Evolutionary conservation across 1,284 basidiomycete genomes (phyloP), one percentile per base, ranked within the genome.

Genomic region (Trichosporon faecale): DNA sequence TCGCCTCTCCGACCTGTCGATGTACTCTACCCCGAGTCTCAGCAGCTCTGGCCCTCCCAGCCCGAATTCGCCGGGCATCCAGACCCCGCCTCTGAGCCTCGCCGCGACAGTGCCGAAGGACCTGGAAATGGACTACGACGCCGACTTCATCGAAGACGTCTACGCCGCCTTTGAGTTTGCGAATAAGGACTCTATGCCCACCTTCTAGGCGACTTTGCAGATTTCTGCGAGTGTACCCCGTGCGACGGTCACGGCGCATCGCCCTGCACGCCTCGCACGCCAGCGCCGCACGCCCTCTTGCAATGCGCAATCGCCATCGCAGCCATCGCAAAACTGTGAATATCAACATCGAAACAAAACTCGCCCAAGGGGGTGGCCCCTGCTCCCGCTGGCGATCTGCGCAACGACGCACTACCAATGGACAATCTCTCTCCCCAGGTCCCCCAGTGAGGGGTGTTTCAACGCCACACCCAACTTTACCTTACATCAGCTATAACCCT

Each of bases 71-170:
- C 27, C 57, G 11, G 57, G 57, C 16, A 61, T 61, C 31, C 57
- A 61, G 57, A 61, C 57, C 29, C 57, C 57, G 12, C 57, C 57
- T 2, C 57, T 61, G 1, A 18, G 16, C 2, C 57, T 31, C 29
- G 57, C 57, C 6, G 57, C 57, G 4, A 31, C 57, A 5, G 57
- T 61, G 57, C 57, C 57, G 7, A 61, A 61, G 57, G 57, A 61
- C 18, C 57, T 61, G 2, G 57, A 61, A 29, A 61, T 61, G 57
- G 57, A 61, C 57, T 61, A 61, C 29, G 57, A 61, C 57, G 57
- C 57, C 57, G 57, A 61, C 27, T 61, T 61, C n/a, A 61, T 61
- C 57, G 57, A 61, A 29, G 57, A 61, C 57, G 57, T 61, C 27
- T 61, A 61, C 57, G 57, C 57, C 18, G 57, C 57, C 29, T 61